Conservation (phyloP, 169 alveolate species). For the Haemoproteus tartakovskyi region DNA sequence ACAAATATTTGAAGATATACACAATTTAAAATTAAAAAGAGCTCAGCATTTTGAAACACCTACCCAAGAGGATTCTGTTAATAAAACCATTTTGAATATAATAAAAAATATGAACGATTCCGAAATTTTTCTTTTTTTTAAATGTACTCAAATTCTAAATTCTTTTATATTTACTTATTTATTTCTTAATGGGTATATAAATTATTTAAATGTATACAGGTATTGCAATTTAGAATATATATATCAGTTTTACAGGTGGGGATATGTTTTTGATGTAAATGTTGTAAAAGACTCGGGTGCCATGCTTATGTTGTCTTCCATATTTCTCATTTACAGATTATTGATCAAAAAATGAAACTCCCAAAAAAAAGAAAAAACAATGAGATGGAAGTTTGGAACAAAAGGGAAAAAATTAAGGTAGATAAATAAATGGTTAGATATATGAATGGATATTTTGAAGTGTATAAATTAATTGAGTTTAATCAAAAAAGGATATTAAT, state of each 20-base stretch:
- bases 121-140: conserved; percentile 49
- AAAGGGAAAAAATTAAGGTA: too few species aligned
- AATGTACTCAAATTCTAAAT: conserved; percentile 59
- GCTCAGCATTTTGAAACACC: conserved; percentile 61
- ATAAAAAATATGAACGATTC: conserved; percentile 62
- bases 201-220: conserved; percentile 41
- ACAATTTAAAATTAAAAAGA: conserved; percentile 25
- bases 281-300: conserved; percentile 22
- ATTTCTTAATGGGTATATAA: conserved; percentile 15
- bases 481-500: too few species aligned
- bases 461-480: too few species aligned
- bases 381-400: too few species aligned
- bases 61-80: conserved; percentile 28
- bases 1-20: conserved; percentile 27
- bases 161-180: conserved; percentile 44
- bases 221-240: conserved; percentile 54
- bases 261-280: conserved; percentile 50
- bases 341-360: too few species aligned
- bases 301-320: conserved; percentile 18
- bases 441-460: too few species aligned
- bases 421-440: too few species aligned
- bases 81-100: conserved; percentile 26
- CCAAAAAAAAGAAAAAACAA: too few species aligned
- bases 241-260: conserved; percentile 49
- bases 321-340: conserved; percentile 4